These are phyloP conservation scores for Magnusiomyces fungicola DNA, from an alignment of 1,139 yeast genomes.

Conservation along the genomic window DNA sequence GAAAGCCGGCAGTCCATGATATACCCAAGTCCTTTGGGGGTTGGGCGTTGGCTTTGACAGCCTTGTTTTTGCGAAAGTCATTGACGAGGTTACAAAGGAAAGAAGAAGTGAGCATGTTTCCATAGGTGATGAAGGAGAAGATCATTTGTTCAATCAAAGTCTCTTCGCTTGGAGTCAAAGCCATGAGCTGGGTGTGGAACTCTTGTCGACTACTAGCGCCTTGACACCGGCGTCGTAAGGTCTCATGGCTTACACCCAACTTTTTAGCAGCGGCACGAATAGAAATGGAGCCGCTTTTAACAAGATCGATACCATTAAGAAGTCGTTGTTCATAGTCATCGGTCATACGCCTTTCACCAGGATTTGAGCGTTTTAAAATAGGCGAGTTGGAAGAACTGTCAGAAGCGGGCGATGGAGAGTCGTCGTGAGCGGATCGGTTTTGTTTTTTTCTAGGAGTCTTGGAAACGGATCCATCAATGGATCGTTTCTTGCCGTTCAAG, in stretches of 20 bases:
- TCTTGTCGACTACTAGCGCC: constrained; percentile 12
- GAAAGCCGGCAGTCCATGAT: constrained; percentile 13
- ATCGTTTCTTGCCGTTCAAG: too few species aligned
- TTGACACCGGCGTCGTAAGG: constrained; percentile 10
- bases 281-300: constrained; percentile 5
- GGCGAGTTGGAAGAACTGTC: too few species aligned
- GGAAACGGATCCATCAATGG: too few species aligned
- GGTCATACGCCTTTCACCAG: too few species aligned
- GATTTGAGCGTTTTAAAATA: too few species aligned
- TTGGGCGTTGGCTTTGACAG: background rate
- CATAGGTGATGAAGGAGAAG: constrained; percentile 1
- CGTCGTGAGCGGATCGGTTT: too few species aligned
- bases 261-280: constrained; percentile 13
- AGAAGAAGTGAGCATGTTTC: constrained; percentile 12
- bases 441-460: too few species aligned
- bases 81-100: constrained; percentile 12
- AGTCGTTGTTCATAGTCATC: constrained; percentile 10
- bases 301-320: constrained; percentile 6
- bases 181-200: constrained; percentile 14
- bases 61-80: constrained; percentile 6
- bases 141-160: constrained; percentile 9
- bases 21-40: constrained; percentile 9
- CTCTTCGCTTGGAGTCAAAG: constrained; percentile 11
- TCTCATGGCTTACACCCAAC: constrained; percentile 12
- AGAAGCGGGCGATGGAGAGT: too few species aligned